Percentiles rank a stretch among this genome's conserved stretches.
These are phyloP conservation scores for Triticum monococcum DNA, from an alignment of 176 grass and related monocot genomes.

Conservation along the genomic window DNA sequence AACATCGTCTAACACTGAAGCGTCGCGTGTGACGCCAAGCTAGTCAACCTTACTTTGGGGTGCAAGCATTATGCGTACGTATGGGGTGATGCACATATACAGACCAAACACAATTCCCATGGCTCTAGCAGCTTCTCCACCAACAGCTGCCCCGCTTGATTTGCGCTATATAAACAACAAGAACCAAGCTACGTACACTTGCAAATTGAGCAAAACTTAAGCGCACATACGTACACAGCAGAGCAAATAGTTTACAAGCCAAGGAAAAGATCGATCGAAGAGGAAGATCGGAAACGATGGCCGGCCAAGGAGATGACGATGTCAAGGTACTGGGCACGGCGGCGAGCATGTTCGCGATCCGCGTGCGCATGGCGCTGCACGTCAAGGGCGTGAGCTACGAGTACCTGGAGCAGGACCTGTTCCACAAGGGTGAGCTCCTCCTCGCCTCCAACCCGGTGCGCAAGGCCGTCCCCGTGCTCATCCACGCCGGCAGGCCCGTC, in stretches of 20 bases:
- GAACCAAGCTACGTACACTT: neutral
- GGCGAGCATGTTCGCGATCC: constrained; percentile 30
- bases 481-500: neutral
- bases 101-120: neutral
- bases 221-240: neutral
- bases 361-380: constrained; percentile 44
- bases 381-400: constrained; percentile 51
- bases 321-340: constrained; percentile 37
- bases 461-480: neutral
- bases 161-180: neutral
- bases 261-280: neutral
- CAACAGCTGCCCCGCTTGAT: neutral
- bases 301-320: neutral
- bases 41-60: neutral
- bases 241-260: neutral
- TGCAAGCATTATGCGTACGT: too few relatives aligned
- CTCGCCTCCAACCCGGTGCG: neutral
- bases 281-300: neutral
- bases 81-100: too few relatives aligned
- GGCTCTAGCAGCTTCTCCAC: neutral
- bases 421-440: neutral
- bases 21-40: neutral
- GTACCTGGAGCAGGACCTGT: constrained; percentile 24
- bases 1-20: too few relatives aligned
- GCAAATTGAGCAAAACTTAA: neutral